Percentiles rank a stretch among this genome's conserved stretches.
Conservation (phyloP, 2,329 filamentous ascomycete genomes). For the Passalora sequoiae region DNA sequence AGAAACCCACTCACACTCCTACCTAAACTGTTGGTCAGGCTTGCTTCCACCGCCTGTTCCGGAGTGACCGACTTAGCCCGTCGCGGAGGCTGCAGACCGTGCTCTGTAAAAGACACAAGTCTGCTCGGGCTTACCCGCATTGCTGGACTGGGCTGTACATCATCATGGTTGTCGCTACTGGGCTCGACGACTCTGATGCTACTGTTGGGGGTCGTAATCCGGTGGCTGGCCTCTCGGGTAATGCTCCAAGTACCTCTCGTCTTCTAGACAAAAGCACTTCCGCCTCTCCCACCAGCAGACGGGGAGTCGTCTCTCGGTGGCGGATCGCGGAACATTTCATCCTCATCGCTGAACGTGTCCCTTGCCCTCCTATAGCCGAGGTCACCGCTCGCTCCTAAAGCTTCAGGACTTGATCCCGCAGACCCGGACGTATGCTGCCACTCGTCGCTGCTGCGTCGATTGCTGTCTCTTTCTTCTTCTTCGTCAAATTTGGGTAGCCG, state of each 20-base stretch:
- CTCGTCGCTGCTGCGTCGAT: slow-evolving; percentile 27
- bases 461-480: slow-evolving; percentile 8
- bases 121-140: neutral
- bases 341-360: slow-evolving; percentile 18
- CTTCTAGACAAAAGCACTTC: slow-evolving; percentile 17
- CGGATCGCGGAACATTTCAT: slow-evolving; percentile 24
- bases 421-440: slow-evolving; percentile 31
- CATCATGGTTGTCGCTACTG: neutral
- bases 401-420: slow-evolving; percentile 25
- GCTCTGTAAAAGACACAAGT: neutral
- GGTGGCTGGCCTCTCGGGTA: too few species aligned
- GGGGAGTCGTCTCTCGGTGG: slow-evolving; percentile 13
- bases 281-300: slow-evolving; percentile 9
- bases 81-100: neutral
- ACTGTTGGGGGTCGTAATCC: too few species aligned
- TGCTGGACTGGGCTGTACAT: neutral
- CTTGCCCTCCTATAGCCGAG: slow-evolving; percentile 19
- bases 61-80: neutral
- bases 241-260: neutral
- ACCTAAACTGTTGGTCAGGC: too few species aligned
- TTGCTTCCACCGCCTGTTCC: neutral
- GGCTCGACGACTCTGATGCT: neutral
- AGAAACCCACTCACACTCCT: neutral
- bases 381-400: slow-evolving; percentile 22
- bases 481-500: slow-evolving; percentile 18